Conservation (phyloP, 495 filamentous ascomycete species). For the Podospora pseudopauciseta region DNA sequence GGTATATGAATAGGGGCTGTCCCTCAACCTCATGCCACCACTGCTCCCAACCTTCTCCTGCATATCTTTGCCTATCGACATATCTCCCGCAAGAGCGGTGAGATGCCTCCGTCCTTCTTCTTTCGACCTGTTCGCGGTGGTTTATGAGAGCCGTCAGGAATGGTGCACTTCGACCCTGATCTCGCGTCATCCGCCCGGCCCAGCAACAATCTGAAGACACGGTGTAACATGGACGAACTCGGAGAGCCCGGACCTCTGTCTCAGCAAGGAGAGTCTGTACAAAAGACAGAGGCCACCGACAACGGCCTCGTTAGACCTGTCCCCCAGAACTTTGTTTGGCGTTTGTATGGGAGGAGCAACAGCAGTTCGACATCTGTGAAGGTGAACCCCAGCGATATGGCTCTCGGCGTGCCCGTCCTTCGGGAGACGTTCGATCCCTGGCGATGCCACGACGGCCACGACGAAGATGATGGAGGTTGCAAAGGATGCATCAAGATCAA, state of each 20-base stretch:
- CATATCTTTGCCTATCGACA: conserved; percentile 1
- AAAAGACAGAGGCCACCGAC: conserved; percentile 17
- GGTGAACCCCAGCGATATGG: conserved; percentile 23
- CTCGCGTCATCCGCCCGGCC: conserved; percentile 33
- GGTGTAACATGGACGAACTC: conserved; percentile 24
- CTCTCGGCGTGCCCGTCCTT: conserved; percentile 27
- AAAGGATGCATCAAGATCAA: conserved; percentile 32
- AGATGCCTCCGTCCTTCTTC: conserved; percentile 37
- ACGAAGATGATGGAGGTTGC: conserved; percentile 25
- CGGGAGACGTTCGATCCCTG: conserved; percentile 33
- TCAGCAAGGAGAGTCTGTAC: conserved; percentile 6
- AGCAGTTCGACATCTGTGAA: conserved; percentile 14
- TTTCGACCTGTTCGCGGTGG: conserved; percentile 35
- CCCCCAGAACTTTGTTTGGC: conserved; percentile 31
- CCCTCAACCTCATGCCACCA: conserved; percentile 4
- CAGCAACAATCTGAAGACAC: conserved; percentile 12
- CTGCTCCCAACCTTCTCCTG: neutral
- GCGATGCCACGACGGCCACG: conserved; percentile 16
- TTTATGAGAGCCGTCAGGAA: conserved; percentile 24
- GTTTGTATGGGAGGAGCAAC: conserved; percentile 25
- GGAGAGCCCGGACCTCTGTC: conserved; percentile 6
- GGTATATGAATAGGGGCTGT: conserved; percentile 10
- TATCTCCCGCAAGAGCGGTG: conserved; percentile 28
- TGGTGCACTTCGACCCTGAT: conserved; percentile 31
- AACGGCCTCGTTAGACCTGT: conserved; percentile 9